Percentiles rank a stretch among this genome's conserved stretches.
These are phyloP conservation scores for Nemania sp. DNA, from an alignment of 2,329 filamentous ascomycete genomes.

Conservation along the genomic window DNA sequence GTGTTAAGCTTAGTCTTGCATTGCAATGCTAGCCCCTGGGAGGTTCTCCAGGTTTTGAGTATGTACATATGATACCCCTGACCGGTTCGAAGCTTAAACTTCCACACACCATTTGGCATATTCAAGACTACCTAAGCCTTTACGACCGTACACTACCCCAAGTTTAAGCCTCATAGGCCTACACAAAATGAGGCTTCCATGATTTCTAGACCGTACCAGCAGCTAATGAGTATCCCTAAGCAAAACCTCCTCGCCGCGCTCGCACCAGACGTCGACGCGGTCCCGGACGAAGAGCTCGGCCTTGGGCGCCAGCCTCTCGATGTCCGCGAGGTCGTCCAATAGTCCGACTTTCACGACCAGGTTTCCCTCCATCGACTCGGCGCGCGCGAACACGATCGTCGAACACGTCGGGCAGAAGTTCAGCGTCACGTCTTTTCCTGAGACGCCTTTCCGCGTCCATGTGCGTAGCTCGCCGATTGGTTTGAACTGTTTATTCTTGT, in stretches of 20 bases:
- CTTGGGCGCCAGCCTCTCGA: constrained; percentile 4
- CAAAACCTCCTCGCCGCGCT: constrained; percentile 8
- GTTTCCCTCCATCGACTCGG: neutral
- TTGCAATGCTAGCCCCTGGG: too few species aligned
- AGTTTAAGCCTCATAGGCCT: too few species aligned
- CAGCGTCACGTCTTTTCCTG: constrained; percentile 11
- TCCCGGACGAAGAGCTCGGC: constrained; percentile 18
- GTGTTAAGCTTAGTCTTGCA: too few species aligned
- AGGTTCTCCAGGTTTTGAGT: too few species aligned
- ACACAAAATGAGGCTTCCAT: too few species aligned
- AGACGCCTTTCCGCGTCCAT: constrained; percentile 17
- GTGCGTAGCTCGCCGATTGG: constrained; percentile 4
- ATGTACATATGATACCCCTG: too few species aligned
- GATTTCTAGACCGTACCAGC: too few species aligned
- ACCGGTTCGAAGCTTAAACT: too few species aligned
- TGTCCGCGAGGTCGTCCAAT: constrained; percentile 7
- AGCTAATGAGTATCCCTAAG: constrained; percentile 5
- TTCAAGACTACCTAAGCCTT: too few species aligned
- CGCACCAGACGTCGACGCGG: constrained; percentile 16
- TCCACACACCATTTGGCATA: too few species aligned
- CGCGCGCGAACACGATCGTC: constrained; percentile 13
- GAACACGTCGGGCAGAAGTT: constrained; percentile 17
- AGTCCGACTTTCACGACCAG: constrained; percentile 15
- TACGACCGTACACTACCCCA: too few species aligned
- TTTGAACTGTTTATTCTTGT: neutral